Base-by-base conservation (phyloP, 768 basidiomycete genomes). In the Collybia mongolica region DNA sequence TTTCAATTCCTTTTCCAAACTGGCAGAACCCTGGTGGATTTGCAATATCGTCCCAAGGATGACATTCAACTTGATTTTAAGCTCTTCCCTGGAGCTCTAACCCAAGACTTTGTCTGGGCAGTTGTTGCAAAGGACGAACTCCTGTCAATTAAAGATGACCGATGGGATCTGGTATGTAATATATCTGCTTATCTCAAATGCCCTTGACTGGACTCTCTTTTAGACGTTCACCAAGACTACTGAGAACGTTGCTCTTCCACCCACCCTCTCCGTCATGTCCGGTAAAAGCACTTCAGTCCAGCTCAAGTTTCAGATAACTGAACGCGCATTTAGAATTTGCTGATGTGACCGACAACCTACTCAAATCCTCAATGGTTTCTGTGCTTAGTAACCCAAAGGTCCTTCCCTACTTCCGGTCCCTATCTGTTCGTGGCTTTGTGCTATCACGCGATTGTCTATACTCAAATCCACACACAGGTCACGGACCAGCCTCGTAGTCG, bases 161-260 rank as follows among this genome's bases (percentile, higher is more conserved):
- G 93, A 54, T 97, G 91, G 90, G 94, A 96, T 65, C 67, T 95
- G 65, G 93, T 96, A 51, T 61, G 86, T 75, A n/a, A 43, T 43
- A 39, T 47, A 22, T 40, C 17, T 38, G 12, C 20, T 42, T 28
- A 18, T n/a, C 48, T 37, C 3, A 1, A 11, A 20, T 29, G 24
- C 39, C n/a, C 24, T 29, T 39, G 32, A 15, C 39, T 32, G n/a
- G 15, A 42, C 20, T 43, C 8, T 37, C 38, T 17, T n/a, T 2
- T 63, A 93, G 92, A 89, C 88, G 0, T 93, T 94, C 67, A 86
- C 92, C 15, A 88, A 85, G 61, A 84, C 88, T 4, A 72, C 80
- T 11, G 93, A 93, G 52, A 79, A 80, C 55, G 43, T 78, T 2
- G 65, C 72, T 14, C 70, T 96, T 20, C 87, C 90, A 2, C 57